Base-by-base conservation (phyloP, 2,329 filamentous ascomycete species). In the Fusarium falciforme region DNA sequence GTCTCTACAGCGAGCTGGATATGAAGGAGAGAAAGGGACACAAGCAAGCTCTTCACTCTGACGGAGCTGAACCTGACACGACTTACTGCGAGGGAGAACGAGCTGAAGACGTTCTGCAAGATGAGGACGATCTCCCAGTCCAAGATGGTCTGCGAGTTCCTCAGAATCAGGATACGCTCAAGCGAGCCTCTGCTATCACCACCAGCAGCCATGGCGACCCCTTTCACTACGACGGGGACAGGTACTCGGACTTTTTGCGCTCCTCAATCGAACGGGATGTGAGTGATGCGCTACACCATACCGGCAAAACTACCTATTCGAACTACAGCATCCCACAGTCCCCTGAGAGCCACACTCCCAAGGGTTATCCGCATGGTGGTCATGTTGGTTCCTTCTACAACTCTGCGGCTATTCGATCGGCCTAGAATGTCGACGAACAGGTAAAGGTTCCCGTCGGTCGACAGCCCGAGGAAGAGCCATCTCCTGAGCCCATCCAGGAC, bases 181-280 rank as follows among this genome's bases (percentile, higher is more conserved):
- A 70, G 33, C 76, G 73, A 70, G 47, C 76, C 61, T 73, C 81
- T n/a, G 75, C 78, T 67, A 44, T 82, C 64, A 83, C 82, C 2
- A 80, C 78, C 68, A 81, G 81, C 27, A 77, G 78, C 4, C 82
- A 81, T 29, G 82, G 80, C 1, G 85, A 88, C 44, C 86, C 84
- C 0, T 88, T 88, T 77, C 80, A 81, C 57, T 88, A 87, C 68
- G 86, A 88, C 72, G 80, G 78, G 36, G 80, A 80, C 10, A 70
- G 78, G 2, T 85, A 85, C 69, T 81, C 79, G 16, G 67, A 79
- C 11, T 84, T 84, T 42, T 73, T 86, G 10, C 78, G 81, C 9
- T 77, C 82, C 5, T 78, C 81, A 2, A 82, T 81, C 65, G 85
- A 87, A 68, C 80, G 83, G 64, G 84, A 87, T 12, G 80, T 87